Percentiles rank a stretch among this genome's conserved stretches.
phyloP scores from a whole-genome alignment of 768 basidiomycete species.

The Kwoniella sp. region DNA sequence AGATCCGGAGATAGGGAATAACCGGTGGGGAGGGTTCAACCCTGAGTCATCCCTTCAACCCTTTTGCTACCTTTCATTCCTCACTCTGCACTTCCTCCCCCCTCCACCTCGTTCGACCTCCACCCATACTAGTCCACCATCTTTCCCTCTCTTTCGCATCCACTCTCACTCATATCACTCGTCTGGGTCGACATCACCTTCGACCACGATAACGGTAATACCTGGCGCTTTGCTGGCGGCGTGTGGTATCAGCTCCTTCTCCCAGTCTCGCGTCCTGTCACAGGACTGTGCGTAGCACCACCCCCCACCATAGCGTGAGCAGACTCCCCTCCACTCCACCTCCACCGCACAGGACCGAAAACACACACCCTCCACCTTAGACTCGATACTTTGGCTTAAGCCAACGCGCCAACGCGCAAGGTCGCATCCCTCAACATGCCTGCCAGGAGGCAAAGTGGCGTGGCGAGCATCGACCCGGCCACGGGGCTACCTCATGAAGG shows the following conservation, averaged over 20 bases:
- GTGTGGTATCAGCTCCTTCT: too few species aligned
- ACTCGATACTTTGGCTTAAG: too few species aligned
- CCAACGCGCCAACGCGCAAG: not conserved
- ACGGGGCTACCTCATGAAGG: slow-evolving; percentile 14
- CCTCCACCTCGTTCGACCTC: slow-evolving; percentile 9
- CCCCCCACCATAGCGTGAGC: not conserved
- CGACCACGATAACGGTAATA: too few species aligned
- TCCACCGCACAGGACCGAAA: not conserved
- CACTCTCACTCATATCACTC: not conserved
- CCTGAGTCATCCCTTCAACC: not conserved
- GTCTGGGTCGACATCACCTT: too few species aligned
- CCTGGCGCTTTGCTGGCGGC: too few species aligned
- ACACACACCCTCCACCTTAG: slow-evolving; percentile 12
- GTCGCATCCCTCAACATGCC: slow-evolving; percentile 3
- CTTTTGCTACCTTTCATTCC: not conserved
- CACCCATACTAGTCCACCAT: slow-evolving; percentile 5
- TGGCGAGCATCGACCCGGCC: not conserved
- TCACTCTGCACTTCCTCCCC: not conserved
- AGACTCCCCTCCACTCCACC: not conserved
- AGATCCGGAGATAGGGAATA: slow-evolving; percentile 2
- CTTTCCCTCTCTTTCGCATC: not conserved
- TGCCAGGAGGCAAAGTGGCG: slow-evolving; percentile 19
- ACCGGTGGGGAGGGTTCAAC: not conserved
- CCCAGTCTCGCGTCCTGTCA: too few species aligned
- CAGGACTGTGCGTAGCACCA: too few species aligned